Percentiles rank a stretch among this genome's conserved stretches.
These are phyloP conservation scores for Auriscalpium vulgare DNA, from an alignment of 768 basidiomycete species.

Conservation along the genomic window DNA sequence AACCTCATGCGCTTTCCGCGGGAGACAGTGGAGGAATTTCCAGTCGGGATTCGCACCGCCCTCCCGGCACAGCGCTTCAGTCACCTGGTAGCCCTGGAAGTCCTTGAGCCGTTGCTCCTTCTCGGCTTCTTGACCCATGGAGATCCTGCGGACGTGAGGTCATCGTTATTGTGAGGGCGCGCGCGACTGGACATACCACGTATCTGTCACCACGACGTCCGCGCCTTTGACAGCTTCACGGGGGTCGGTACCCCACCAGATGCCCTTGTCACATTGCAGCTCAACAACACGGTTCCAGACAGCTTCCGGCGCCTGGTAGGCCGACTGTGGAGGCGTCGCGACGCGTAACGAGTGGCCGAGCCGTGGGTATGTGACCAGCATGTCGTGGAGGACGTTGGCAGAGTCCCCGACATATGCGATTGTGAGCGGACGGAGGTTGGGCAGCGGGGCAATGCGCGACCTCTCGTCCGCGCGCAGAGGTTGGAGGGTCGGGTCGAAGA, in stretches of 20 bases:
- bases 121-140: conserved; percentile 98
- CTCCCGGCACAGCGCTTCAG: conserved; percentile 72
- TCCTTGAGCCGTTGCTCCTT: conserved; percentile 78
- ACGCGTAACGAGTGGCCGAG: conserved; percentile 82
- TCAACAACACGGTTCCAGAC: conserved; percentile 82
- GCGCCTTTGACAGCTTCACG: conserved; percentile 83
- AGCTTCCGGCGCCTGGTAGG: conserved; percentile 56
- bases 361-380: conserved; percentile 92
- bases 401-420: conserved; percentile 92
- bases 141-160: conserved; percentile 56
- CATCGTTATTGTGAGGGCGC: neutral
- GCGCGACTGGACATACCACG: conserved; percentile 53
- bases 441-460: conserved; percentile 24
- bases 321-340: conserved; percentile 59
- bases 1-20: conserved; percentile 88
- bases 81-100: conserved; percentile 91
- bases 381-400: conserved; percentile 93
- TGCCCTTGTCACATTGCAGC: conserved; percentile 62
- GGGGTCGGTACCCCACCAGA: conserved; percentile 73
- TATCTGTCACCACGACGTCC: conserved; percentile 95
- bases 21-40: conserved; percentile 96
- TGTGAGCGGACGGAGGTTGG: conserved; percentile 68
- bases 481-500: conserved; percentile 33
- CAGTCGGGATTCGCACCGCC: conserved; percentile 82
- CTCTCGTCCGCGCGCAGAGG: neutral